phyloP scores from a whole-genome alignment of 2,329 filamentous ascomycete genomes.

The Intubia oerlemansii region DNA sequence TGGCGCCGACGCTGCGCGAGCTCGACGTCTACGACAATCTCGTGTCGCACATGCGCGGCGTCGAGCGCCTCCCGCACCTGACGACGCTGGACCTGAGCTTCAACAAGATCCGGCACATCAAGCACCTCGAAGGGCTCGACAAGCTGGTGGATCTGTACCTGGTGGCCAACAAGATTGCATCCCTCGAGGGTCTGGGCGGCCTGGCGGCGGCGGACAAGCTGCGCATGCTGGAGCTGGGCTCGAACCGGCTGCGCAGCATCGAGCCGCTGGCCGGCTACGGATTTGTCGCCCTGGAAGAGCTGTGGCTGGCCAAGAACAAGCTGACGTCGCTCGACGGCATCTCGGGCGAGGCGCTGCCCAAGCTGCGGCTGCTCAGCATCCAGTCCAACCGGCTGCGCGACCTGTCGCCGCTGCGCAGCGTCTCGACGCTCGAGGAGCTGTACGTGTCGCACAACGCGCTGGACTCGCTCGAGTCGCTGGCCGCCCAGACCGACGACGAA shows the following conservation, averaged over 20 bases:
- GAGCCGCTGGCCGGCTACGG: slow-evolving; percentile 58
- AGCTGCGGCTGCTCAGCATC: slow-evolving; percentile 74
- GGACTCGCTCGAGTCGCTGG: slow-evolving; percentile 52
- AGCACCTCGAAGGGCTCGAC: slow-evolving; percentile 57
- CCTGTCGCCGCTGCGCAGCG: slow-evolving; percentile 45
- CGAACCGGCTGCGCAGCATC: slow-evolving; percentile 63
- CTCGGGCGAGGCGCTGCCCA: slow-evolving; percentile 43
- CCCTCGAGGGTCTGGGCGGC: slow-evolving; percentile 65
- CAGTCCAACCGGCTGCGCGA: slow-evolving; percentile 82
- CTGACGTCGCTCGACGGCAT: slow-evolving; percentile 13
- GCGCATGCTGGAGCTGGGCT: slow-evolving; percentile 72
- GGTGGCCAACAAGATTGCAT: slow-evolving; percentile 82
- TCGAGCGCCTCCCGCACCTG: slow-evolving; percentile 58
- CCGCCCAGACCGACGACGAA: no score
- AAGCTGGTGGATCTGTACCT: slow-evolving; percentile 73
- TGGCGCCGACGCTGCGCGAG: slow-evolving; percentile 52
- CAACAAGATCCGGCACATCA: slow-evolving; percentile 99
- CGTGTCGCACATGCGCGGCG: slow-evolving; percentile 64
- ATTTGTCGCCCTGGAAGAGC: slow-evolving; percentile 72
- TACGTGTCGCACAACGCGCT: slow-evolving; percentile 95
- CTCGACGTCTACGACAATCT: slow-evolving; percentile 95
- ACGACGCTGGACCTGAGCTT: slow-evolving; percentile 78
- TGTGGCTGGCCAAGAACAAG: slow-evolving; percentile 29
- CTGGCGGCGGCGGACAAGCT: slow-evolving; percentile 31
- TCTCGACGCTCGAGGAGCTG: slow-evolving; percentile 40